Conservation (phyloP, 164 flowering plant species). For the Piper longum region DNA sequence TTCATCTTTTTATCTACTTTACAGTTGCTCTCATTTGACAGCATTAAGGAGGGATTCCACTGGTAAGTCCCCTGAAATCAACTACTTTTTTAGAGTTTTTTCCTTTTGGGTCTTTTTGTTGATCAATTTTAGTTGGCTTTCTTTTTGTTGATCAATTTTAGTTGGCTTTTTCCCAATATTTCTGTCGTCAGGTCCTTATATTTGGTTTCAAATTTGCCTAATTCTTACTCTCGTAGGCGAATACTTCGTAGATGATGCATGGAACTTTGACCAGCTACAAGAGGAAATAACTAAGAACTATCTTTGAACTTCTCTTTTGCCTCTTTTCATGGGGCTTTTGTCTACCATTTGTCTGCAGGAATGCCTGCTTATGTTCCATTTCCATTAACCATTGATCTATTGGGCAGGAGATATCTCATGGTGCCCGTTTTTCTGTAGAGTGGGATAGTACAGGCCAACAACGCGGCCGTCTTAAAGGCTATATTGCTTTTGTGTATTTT, state of each 20-base stretch:
- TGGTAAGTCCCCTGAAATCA: constrained; percentile 26
- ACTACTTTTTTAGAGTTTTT: too few relatives aligned
- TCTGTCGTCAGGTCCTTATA: too few relatives aligned
- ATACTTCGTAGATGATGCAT: constrained; percentile 75
- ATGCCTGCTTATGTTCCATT: not conserved
- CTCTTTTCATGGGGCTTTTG: not conserved
- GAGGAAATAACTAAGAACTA: constrained; percentile 58
- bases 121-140: too few relatives aligned
- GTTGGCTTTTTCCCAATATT: too few relatives aligned
- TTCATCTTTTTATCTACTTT: constrained; percentile 1
- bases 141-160: too few relatives aligned
- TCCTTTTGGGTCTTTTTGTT: too few relatives aligned
- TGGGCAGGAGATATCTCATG: too few relatives aligned
- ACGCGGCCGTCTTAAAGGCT: too few relatives aligned
- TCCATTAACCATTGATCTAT: too few relatives aligned
- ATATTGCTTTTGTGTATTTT: too few relatives aligned
- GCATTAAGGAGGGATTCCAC: constrained; percentile 85
- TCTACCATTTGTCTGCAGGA: not conserved
- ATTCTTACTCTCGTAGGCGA: constrained; percentile 28
- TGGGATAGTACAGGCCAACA: too few relatives aligned
- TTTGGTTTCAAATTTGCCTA: not conserved
- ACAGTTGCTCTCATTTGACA: constrained; percentile 93
- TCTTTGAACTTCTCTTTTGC: constrained; percentile 16
- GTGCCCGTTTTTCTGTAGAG: too few relatives aligned
- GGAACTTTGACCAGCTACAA: constrained; percentile 76